Conservation (phyloP, 257 asterid species). For the Anisodus acutangulus region DNA sequence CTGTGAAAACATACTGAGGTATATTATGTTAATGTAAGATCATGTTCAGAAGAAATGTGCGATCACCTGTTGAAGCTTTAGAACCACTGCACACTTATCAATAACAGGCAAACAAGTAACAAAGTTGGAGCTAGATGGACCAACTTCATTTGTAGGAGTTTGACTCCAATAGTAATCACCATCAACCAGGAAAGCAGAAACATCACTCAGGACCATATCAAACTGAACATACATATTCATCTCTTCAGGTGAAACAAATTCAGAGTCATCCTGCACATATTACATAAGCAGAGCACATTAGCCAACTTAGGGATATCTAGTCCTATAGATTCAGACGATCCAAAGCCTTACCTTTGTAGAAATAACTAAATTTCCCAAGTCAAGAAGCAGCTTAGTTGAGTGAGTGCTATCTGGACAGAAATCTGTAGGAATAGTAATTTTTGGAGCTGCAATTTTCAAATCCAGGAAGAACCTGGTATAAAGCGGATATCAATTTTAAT, state of each 20-base stretch:
- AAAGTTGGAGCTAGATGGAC: constrained; percentile 49
- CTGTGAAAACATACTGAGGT: constrained; percentile 4
- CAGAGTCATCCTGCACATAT: constrained; percentile 72
- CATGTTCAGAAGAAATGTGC: constrained; percentile 29
- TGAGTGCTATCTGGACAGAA: constrained; percentile 76
- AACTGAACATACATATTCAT: constrained; percentile 84
- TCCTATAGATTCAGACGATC: not conserved
- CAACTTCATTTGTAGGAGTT: constrained; percentile 44
- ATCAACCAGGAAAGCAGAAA: constrained; percentile 93
- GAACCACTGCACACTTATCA: constrained; percentile 85
- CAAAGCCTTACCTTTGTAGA: constrained; percentile 68
- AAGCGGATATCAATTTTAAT: constrained; percentile 32
- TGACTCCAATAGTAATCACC: constrained; percentile 88
- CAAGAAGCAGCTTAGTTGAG: constrained; percentile 91
- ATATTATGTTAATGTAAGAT: constrained; percentile 1
- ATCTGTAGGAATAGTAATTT: constrained; percentile 88
- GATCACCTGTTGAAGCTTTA: constrained; percentile 95
- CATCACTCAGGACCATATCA: constrained; percentile 87
- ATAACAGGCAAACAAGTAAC: constrained; percentile 76
- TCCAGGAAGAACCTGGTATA: constrained; percentile 82
- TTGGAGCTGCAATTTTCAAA: constrained; percentile 98
- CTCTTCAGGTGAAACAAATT: constrained; percentile 69
- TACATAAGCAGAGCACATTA: constrained; percentile 27
- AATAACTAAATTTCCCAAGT: constrained; percentile 90
- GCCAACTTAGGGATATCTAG: constrained; percentile 17